Evolutionary conservation across 2,329 filamentous ascomycete genomes (phyloP), one percentile per base, ranked within the genome.

Genomic region (Zarea fungicola): DNA sequence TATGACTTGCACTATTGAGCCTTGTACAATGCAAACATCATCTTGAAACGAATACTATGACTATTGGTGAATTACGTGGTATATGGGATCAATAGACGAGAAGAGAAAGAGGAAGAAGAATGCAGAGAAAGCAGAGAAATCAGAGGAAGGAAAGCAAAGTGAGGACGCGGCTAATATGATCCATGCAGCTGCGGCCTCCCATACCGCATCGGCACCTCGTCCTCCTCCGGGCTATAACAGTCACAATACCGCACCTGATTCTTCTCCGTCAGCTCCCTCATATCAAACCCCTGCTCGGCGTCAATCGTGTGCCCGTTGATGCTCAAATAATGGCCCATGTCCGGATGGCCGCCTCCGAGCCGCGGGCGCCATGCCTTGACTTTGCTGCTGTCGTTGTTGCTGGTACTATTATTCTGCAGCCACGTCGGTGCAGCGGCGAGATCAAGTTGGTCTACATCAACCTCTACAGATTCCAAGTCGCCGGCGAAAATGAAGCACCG

Each of bases 401-500:
- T n/a, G n/a, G n/a, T n/a, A n/a, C n/a, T n/a, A n/a, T n/a, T n/a
- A n/a, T n/a, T n/a, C n/a, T n/a, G n/a, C n/a, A n/a, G n/a, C n/a
- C n/a, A n/a, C n/a, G n/a, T n/a, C n/a, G n/a, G n/a, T n/a, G n/a
- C n/a, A n/a, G n/a, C n/a, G n/a, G n/a, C n/a, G n/a, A n/a, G n/a
- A 34, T n/a, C 34, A 21, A 36, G n/a, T 8, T 36, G n/a, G 10
- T 35, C 26, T 13, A 42, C 10, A 13, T 49, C 29, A 2, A 42
- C 31, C 11, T 42, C 25, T 8, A 42, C 3, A 9, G 23, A 1
- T 31, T 49, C 46, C 6, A 28, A 29, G 7, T 49, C 46, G 5
- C 46, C 46, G 13, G 29, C 37, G 23, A 49, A 49, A 13, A 49
- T 14, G 28, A 49, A 49, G 6, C 26, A 34, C 21, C 46, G 19